Evolutionary conservation across 2,329 filamentous ascomycete species (phyloP).

Genomic region (Aspergillus thermomutatus): DNA sequence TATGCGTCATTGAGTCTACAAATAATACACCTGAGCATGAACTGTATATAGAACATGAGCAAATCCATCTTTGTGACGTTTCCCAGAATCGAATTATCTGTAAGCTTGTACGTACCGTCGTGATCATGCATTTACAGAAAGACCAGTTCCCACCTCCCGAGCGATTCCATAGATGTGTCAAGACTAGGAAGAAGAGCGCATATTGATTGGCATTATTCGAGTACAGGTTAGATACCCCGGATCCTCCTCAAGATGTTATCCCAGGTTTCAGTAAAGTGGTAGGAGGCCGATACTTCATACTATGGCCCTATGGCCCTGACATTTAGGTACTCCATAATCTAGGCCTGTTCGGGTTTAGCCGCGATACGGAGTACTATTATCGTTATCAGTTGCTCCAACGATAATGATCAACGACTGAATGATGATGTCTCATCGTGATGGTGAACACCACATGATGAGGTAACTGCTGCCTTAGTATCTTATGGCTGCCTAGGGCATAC

Average conservation of each 20-base stretch:
- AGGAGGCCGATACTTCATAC: background rate
- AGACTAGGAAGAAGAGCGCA: background rate
- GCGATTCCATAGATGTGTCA: background rate
- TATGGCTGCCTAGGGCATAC: background rate
- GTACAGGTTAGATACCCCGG: background rate
- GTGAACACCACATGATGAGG: slow-evolving; percentile 9
- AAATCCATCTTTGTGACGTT: background rate
- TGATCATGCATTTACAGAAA: background rate
- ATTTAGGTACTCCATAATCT: background rate
- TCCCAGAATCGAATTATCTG: background rate
- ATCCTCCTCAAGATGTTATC: background rate
- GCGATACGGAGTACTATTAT: background rate
- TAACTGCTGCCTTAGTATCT: background rate
- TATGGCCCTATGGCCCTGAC: background rate
- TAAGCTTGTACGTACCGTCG: background rate
- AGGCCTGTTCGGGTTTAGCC: background rate
- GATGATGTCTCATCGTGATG: background rate
- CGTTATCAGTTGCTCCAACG: background rate
- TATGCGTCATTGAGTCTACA: background rate
- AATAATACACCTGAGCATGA: background rate
- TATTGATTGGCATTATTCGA: background rate
- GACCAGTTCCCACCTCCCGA: background rate
- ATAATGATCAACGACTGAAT: background rate
- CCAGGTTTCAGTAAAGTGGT: background rate
- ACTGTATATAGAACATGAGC: background rate